Evolutionary conservation across 768 basidiomycete species (phyloP), one percentile per base, ranked within the genome.

Genomic region (Macrocybe gigantea): DNA sequence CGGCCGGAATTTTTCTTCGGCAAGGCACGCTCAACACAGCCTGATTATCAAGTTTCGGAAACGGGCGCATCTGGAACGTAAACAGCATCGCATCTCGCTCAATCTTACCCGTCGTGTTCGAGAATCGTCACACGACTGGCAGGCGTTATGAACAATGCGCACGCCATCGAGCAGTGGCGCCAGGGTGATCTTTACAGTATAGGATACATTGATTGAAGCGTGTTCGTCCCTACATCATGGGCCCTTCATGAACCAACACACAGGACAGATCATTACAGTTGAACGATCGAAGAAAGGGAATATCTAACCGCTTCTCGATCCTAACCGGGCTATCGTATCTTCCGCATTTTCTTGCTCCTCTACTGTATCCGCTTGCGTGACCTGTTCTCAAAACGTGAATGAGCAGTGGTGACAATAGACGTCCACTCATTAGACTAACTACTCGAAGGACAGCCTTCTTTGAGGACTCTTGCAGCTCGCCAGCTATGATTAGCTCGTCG

Each of bases 381-480:
- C 89, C 89, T 91, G 59, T 37, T 22, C 22, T 22, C 22, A 47
- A 45, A 38, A n/a, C 22, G 46, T 33, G 33, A 38, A 29, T n/a
- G 29, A 12, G 33, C 22, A 40, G 12, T 38, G 11, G 35, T 7
- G 22, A 10, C 37, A 33, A 15, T 9, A 38, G 31, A 8, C 37
- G 38, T 9, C 13, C 32, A 33, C 33, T 44, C 43, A 12, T 34
- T 13, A 32, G n/a, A 63, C 71, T 42, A 51, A 72, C 73, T 57
- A 74, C 73, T 44, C 73, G 68, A 36, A 92, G 70, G 6, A 91
- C 88, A 5, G 86, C 83, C 61, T 91, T 89, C 78, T 98, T 98
- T 7, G 93, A 95, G 2, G 94, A 93, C 64, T 99, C 96, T 69
- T 98, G 95, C 55, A 99, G 73, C 65, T 99, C 96, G 42, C 96